These are phyloP conservation scores for Euphrasia arctica DNA, from an alignment of 305 asterid species.

Conservation along the genomic window DNA sequence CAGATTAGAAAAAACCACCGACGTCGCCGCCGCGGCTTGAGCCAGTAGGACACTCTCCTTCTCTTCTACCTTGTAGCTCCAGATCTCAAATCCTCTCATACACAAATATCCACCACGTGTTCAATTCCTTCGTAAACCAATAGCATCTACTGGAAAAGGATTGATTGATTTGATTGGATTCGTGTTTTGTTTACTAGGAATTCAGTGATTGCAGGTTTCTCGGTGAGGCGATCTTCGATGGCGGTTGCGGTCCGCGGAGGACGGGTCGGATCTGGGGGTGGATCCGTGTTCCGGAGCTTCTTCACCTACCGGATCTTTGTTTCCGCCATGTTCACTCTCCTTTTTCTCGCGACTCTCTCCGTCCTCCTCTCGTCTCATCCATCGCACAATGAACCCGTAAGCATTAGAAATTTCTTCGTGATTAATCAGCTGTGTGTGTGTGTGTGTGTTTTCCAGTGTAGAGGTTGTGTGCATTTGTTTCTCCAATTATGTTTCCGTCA, in stretches of 20 bases:
- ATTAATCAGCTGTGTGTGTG: background rate
- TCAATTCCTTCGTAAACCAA: background rate
- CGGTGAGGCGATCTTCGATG: constrained; percentile 31
- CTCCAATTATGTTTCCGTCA: background rate
- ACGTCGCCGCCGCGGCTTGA: background rate
- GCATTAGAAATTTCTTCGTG: constrained; percentile 12
- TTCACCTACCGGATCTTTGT: constrained; percentile 63
- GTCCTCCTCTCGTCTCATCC: constrained; percentile 55
- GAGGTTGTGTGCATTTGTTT: background rate
- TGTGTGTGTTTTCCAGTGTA: background rate
- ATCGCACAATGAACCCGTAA: constrained; percentile 42
- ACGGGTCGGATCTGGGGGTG: constrained; percentile 46
- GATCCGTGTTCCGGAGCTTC: constrained; percentile 50
- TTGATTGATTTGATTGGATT: background rate
- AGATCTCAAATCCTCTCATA: background rate
- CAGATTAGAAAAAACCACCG: background rate
- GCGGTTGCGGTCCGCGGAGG: constrained; percentile 35
- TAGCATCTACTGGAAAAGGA: background rate
- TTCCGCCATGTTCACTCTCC: constrained; percentile 63
- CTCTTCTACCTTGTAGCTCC: background rate
- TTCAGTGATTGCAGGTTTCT: background rate
- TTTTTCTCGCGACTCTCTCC: constrained; percentile 59
- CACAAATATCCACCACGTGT: background rate
- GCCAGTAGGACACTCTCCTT: background rate
- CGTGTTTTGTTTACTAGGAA: background rate